Conservation (phyloP, 345 rosid species). For the Aquilaria malaccensis region DNA sequence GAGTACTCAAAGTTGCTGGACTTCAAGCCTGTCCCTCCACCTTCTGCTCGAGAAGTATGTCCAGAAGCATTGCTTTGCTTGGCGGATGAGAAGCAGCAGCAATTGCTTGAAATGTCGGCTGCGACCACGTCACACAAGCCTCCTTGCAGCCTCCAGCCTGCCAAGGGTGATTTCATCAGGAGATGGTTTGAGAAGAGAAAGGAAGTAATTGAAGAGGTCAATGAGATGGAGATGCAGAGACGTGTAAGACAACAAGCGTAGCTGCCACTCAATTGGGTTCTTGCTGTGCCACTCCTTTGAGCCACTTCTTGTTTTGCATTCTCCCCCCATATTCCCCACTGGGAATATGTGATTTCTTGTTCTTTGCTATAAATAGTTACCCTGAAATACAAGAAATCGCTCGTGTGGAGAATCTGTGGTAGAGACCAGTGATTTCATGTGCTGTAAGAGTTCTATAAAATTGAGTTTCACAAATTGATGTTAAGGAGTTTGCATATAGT, state of each 20-base stretch:
- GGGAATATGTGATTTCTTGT: too few species aligned
- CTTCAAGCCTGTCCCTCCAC: slow-evolving; percentile 62
- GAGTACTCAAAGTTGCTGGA: slow-evolving; percentile 76
- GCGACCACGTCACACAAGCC: slow-evolving; percentile 26
- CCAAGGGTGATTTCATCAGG: slow-evolving; percentile 21
- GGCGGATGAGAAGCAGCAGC: slow-evolving; percentile 51
- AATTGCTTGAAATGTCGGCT: slow-evolving; percentile 42
- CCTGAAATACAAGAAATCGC: too few species aligned
- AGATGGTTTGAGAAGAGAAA: slow-evolving; percentile 36
- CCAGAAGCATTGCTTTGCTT: slow-evolving; percentile 69
- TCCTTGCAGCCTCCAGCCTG: slow-evolving; percentile 48
- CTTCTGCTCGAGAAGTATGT: slow-evolving; percentile 64
- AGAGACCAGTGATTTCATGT: too few species aligned
- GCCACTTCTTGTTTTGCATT: too few species aligned
- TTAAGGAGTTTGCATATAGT: too few species aligned
- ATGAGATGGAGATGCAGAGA: slow-evolving; percentile 29
- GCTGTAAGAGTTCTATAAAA: too few species aligned
- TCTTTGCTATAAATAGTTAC: too few species aligned
- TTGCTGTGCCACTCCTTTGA: too few species aligned
- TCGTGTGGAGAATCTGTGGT: too few species aligned
- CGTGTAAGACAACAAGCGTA: slow-evolving; percentile 13
- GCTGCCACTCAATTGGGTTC: neutral
- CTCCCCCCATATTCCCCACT: too few species aligned
- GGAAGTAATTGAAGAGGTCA: slow-evolving; percentile 36
- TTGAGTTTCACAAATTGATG: too few species aligned